Evolutionary conservation across 441 rosid genomes (phyloP), one percentile per base, ranked within the genome.

Genomic region (Corymbia citriodora): DNA sequence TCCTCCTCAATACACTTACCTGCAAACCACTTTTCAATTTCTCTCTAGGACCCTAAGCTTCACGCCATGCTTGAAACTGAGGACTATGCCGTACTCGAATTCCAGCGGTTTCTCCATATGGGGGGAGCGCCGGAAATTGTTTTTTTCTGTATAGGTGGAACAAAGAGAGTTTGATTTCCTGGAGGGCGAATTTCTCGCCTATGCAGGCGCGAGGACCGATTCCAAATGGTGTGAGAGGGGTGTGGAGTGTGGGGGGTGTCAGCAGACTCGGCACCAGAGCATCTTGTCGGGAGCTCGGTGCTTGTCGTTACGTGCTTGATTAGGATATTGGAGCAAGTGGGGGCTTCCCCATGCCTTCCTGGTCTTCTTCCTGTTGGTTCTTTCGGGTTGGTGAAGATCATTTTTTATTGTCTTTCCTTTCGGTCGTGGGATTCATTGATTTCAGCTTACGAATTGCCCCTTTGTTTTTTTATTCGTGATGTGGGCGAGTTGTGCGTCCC

Each of bases 131-230:
- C 95, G 93, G 90, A 98, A 96, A 55, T 92, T 85, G 55, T 95
- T 94, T 45, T 91, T 95, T 95, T 70, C 96, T 91, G 93, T 96
- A 96, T 40, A 98, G 93, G 74, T 95, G 96, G 49, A 97, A 92
- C 91, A 97, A 68, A 5, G 98, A 93, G 82, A 96, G 97, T 92
- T 96, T 97, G 89, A 95, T 89, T 94, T 97, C 99, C 52, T 96
- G 97, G 65, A 97, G 53, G 55, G 97, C 94, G 92, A 98, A 97
- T 89, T 93, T 97, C 95, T 96, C 95, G 85, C 99, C 99, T 54
- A 97, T 94, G 94, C 99, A 97, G 53, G 98, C 96, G 81, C 98
- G 93, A 29, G 99, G 99, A 33, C 99, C 99, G 1, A 98, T 96
- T 29, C 99, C 99, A 54, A 97, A 98, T 13, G 99, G 98, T 36